Base-by-base conservation (phyloP, 768 basidiomycete species). In the Tremella yokohamensis region DNA sequence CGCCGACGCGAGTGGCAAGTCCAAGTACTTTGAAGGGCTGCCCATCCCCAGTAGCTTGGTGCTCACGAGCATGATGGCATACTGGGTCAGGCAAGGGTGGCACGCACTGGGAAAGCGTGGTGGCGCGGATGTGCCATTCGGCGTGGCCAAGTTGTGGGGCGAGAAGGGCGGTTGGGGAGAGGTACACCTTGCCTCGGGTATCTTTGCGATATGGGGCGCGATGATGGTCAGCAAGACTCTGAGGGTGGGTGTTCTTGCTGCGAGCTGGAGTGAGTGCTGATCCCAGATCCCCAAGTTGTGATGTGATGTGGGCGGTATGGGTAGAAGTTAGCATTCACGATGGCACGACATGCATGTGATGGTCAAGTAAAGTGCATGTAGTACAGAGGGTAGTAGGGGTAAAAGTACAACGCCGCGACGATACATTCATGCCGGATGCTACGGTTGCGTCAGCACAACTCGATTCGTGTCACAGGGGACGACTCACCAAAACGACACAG, bases 191-290 rank as follows among this genome's bases (percentile, higher is more conserved):
- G 85, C 85, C 40, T 85, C 85, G 69, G 61, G 89, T 37, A 70
- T 93, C n/a, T 90, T 91, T 76, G 87, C 80, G 7, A 73, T 81
- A 12, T 98, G 92, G 93, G 94, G 88, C 8, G 87, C 91, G 15
- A 87, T 89, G 49, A 98, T 99, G 94, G 89, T 99, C 63, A 93
- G 90, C 82, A 98, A 98, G 79, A 98, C 96, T 15, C 80, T 99
- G 47, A 83, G 85, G 50, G 84, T 97, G 52, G 88, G 73, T 72
- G n/a, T 1, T 6, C 20, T 40, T 4, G n/a, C 2, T 29, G 19
- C 49, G 11, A 34, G 29, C 4, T 4, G 11, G 29, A 34, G 29
- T 11, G 29, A 4, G 29, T 34, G 29, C 29, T 34, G 29, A 34
- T 34, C 6, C 11, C 29, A 34, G 29, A 34, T 34, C 29, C 29